phyloP scores from a whole-genome alignment of 208 protist species.

The Leishmania major region DNA sequence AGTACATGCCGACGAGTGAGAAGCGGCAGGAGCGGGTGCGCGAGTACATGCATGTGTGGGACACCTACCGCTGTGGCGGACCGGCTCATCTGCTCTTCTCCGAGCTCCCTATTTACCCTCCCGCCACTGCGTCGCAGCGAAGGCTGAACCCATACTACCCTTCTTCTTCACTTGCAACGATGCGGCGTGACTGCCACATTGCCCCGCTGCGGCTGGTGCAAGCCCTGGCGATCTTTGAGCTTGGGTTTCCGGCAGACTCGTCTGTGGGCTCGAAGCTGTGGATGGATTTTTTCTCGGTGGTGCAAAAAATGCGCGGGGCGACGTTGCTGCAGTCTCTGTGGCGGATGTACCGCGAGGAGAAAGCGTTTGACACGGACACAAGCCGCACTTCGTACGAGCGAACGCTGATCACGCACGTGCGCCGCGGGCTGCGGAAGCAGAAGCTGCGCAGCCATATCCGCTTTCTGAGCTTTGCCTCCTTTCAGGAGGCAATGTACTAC shows the following conservation, averaged over 20 bases:
- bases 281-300: conserved; percentile 79
- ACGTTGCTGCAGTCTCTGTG: conserved; percentile 84
- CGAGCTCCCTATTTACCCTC: conserved; percentile 58
- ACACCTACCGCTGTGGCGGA: conserved; percentile 63
- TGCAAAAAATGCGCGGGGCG: conserved; percentile 69
- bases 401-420: conserved; percentile 40
- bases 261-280: conserved; percentile 76
- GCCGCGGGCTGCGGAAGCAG: conserved; percentile 59
- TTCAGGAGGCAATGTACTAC: conserved; percentile 55
- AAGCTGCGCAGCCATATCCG: conserved; percentile 40
- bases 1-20: conserved; percentile 67
- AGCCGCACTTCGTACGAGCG: conserved; percentile 33
- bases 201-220: conserved; percentile 69
- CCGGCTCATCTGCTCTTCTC: conserved; percentile 51
- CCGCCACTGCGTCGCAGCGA: background rate
- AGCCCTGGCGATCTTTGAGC: conserved; percentile 71
- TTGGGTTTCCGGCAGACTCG: conserved; percentile 69
- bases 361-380: conserved; percentile 54
- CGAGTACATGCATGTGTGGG: conserved; percentile 72
- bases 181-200: conserved; percentile 41
- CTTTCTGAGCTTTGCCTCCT: conserved; percentile 48
- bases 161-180: background rate
- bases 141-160: conserved; percentile 32
- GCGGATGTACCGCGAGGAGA: conserved; percentile 71
- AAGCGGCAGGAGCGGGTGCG: conserved; percentile 45